These are phyloP conservation scores for Arthrobotrys pseudoclavata DNA, from an alignment of 2,329 filamentous ascomycete genomes.

Conservation along the genomic window DNA sequence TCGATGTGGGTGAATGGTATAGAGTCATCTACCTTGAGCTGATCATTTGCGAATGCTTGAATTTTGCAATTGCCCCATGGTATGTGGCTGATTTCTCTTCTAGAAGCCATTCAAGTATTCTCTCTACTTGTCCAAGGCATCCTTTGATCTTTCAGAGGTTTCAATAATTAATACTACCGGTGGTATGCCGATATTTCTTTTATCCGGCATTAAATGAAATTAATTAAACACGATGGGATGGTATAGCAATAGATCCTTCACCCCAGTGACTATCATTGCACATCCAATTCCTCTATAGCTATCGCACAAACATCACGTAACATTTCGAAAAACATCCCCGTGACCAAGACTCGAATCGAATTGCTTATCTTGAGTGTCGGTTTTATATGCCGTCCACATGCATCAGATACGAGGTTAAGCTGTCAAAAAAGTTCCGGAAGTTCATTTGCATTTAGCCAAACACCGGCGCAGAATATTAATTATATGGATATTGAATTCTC, in stretches of 20 bases:
- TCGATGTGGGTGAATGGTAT: background rate
- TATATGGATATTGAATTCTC: slow-evolving; percentile 26
- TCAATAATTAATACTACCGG: background rate
- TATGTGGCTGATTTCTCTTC: background rate
- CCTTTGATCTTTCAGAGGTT: background rate
- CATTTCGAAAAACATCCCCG: background rate
- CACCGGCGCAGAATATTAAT: background rate
- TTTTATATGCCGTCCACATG: slow-evolving; percentile 7
- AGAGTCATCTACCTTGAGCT: background rate
- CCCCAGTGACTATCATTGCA: background rate
- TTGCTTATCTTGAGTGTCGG: background rate
- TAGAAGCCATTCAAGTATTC: too few species aligned
- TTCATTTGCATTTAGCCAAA: slow-evolving; percentile 32
- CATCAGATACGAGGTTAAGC: slow-evolving; percentile 1
- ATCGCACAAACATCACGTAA: background rate
- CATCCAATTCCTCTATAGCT: background rate
- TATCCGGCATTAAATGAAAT: background rate
- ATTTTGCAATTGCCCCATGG: background rate
- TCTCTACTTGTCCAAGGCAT: too few species aligned
- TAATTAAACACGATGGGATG: background rate
- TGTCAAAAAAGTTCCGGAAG: background rate
- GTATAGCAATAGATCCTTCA: background rate
- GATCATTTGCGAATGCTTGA: background rate
- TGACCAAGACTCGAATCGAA: slow-evolving; percentile 18
- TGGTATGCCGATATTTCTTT: background rate